Evolutionary conservation across 768 basidiomycete genomes (phyloP), one percentile per base, ranked within the genome.

Genomic region (Sporobolomyces pararoseus): DNA sequence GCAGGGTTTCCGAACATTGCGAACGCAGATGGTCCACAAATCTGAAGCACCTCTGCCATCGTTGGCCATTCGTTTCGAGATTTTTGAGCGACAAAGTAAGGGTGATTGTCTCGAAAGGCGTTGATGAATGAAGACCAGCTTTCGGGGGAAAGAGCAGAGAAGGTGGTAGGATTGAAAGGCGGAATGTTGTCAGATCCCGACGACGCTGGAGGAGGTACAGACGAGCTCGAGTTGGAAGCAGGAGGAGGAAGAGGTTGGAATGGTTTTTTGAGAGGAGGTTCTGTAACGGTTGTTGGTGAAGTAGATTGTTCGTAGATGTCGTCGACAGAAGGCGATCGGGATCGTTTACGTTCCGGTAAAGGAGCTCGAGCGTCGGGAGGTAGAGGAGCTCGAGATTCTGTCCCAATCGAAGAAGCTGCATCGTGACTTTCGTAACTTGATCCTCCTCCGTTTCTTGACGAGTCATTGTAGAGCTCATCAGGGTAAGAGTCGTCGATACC

Each of bases 81-180:
- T 32, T 62, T 57, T 35, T 57, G 57, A 10, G 35, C 31, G 42
- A 60, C 44, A n/a, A 64, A 64, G 31, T 47, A 63, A 23, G 63
- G 58, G 35, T 65, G 68, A 19, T 31, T 13, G n/a, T 12, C 5
- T 17, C 46, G 42, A 3, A 70, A 59, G 17, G 12, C 34, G 21
- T 1, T 0, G 58, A 49, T 88, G 68, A 93, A 84, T 65, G 85
- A 84, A 81, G 88, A 86, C 91, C 91, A 93, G 78, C 88, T 87
- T 61, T 84, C 79, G 63, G 90, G 84, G 51, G 84, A 82, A 34
- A 87, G 86, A 63, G 85, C 86, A 82, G 91, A 84, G 84, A 92
- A 92, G 54, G 84, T 83, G 71, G 84, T 77, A 75, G 85, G 81
- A 21, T 47, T 47, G 46, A 14, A 47, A 47, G 46, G 39, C 17